Evolutionary conservation across 257 asterid species (phyloP), one percentile per base, ranked within the genome.

Genomic region (Solanum habrochaites): DNA sequence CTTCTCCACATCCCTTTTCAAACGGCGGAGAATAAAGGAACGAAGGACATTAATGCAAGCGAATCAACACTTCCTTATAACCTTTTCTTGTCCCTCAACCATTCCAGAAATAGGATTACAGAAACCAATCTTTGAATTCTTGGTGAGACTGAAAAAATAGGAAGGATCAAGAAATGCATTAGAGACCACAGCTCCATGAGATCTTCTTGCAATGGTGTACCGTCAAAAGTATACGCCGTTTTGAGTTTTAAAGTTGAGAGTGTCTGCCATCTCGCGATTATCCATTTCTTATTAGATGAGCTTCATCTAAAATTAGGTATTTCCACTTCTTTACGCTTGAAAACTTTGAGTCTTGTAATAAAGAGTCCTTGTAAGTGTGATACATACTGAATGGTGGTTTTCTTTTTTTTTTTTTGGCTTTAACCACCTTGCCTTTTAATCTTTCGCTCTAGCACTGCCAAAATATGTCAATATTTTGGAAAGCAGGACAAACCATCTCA

Each of bases 131-230:
- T 94, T 97, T 97, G 88, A 97, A 97, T 92, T 97, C 99, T 92
- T 96, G 99, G 91, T 97, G 99, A 89, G 99, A 97, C 87, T 96
- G 99, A n/a, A 90, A 97, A 97, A 92, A 97, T 85, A 87, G 96
- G 99, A 7, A 99, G 99, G 99, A 96, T 97, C 95, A 97, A 91
- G 92, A 97, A 97, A 96, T 97, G 99, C 99, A 97, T 97, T 66
- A 97, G 93, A 87, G 99, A 97, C 99, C 99, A 97, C 77, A 97
- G 96, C 90, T 97, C 99, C 99, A 97, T 97, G 47, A 97, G 96
- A 93, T 97, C 99, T 90, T 97, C 96, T 90, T 97, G 99, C 82
- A 97, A 92, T 56, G 99, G 99, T 18, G 99, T 97, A 73, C 99
- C 99, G 99, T 97, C 62, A 97, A 91, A 88, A 97, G 98, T 90